Conservation (phyloP, 441 rosid species). For the California macrophylla region DNA sequence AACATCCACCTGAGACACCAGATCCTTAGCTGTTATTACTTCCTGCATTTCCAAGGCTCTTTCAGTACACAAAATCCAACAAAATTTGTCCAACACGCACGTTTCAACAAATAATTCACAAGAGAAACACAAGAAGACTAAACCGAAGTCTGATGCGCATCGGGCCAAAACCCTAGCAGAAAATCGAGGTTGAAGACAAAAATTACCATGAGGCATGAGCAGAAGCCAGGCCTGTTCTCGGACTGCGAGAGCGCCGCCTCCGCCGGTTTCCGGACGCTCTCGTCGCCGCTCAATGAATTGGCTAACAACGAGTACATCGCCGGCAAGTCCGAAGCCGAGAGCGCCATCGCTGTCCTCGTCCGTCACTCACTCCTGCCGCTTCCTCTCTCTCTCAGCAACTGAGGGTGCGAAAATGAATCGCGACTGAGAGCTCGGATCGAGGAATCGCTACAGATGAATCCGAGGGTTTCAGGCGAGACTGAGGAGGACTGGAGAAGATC, state of each 20-base stretch:
- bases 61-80: not conserved
- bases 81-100: not conserved
- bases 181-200: not conserved
- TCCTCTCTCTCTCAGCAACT: not conserved
- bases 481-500: not conserved
- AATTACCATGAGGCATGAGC: constrained; percentile 83
- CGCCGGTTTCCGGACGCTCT: constrained; percentile 67
- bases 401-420: not conserved
- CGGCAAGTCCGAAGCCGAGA: constrained; percentile 84
- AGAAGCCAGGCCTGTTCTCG: constrained; percentile 87
- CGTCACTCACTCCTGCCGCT: not conserved
- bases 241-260: constrained; percentile 82
- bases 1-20: constrained; percentile 80
- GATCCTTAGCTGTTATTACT: constrained; percentile 81
- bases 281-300: constrained; percentile 87
- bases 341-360: constrained; percentile 44
- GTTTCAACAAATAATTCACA: constrained; percentile 6
- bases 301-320: constrained; percentile 64
- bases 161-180: constrained; percentile 27
- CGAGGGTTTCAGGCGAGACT: constrained; percentile 7
- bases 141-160: not conserved
- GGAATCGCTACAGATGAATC: constrained; percentile 10
- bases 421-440: constrained; percentile 3
- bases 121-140: not conserved
- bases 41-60: constrained; percentile 46